Evolutionary conservation across 2,329 filamentous ascomycete species (phyloP).

Genomic region (Colletotrichum lini): DNA sequence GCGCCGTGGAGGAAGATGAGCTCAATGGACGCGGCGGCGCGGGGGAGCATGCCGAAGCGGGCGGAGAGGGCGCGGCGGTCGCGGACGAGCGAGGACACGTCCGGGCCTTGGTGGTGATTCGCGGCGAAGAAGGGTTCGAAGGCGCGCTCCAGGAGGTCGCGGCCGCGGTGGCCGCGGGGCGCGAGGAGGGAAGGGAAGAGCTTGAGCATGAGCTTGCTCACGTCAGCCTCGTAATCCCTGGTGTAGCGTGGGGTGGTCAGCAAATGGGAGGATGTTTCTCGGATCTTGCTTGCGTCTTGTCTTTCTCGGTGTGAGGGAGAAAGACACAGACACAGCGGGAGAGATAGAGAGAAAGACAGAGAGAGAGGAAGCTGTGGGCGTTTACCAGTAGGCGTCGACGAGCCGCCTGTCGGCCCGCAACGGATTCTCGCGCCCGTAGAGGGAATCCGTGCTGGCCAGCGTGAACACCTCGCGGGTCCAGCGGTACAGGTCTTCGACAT

Average conservation of each 20-base stretch:
- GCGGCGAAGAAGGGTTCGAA: conserved; percentile 50
- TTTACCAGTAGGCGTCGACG: conserved; percentile 52
- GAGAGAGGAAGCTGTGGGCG: not conserved
- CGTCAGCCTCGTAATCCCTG: conserved; percentile 49
- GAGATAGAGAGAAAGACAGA: not conserved
- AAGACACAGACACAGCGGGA: not conserved
- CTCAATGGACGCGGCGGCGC: conserved; percentile 50
- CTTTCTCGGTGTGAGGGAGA: not conserved
- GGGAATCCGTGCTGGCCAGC: conserved; percentile 53
- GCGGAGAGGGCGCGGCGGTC: conserved; percentile 48
- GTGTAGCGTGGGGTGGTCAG: not conserved
- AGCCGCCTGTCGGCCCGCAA: conserved; percentile 51
- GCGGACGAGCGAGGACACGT: conserved; percentile 47
- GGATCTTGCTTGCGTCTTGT: not conserved
- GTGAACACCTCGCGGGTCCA: conserved; percentile 56
- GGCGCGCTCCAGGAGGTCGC: conserved; percentile 44
- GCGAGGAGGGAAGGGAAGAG: conserved; percentile 50
- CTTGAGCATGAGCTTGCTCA: conserved; percentile 48
- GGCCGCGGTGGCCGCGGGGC: conserved; percentile 49
- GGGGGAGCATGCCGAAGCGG: conserved; percentile 47
- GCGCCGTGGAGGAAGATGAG: conserved; percentile 48
- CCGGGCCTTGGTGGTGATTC: conserved; percentile 46
- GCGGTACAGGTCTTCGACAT: conserved; percentile 54
- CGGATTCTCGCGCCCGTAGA: conserved; percentile 61
- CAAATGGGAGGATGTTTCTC: not conserved